Percentiles rank a stretch among this genome's conserved stretches.
Conservation (phyloP, 1,284 basidiomycete genomes). For the Cutaneotrichosporon mucoides region DNA sequence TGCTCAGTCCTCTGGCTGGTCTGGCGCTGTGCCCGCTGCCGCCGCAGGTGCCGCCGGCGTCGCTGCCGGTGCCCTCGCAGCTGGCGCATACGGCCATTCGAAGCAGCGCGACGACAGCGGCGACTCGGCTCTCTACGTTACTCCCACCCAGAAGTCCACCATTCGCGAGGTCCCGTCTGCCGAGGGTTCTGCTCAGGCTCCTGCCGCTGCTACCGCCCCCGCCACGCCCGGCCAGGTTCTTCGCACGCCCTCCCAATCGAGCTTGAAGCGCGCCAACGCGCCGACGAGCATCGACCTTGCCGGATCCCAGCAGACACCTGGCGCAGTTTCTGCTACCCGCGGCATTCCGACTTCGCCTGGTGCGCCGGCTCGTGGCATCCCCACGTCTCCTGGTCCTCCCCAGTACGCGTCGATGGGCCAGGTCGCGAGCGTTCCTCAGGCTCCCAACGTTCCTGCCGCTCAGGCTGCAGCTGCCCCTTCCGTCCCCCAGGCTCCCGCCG, state of each 20-base stretch:
- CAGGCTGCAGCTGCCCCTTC: neutral
- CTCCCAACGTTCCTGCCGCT: neutral
- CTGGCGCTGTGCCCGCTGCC: neutral
- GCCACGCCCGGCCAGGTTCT: neutral
- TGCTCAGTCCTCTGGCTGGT: neutral
- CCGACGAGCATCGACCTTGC: conserved; percentile 1
- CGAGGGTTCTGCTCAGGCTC: neutral
- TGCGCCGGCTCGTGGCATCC: neutral
- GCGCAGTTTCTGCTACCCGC: neutral
- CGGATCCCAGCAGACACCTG: neutral
- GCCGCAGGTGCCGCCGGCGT: neutral
- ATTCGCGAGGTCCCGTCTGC: neutral
- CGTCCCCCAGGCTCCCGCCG: neutral
- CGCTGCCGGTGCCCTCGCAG: neutral
- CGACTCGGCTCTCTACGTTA: neutral
- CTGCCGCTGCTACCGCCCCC: neutral
- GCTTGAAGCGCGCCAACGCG: conserved; percentile 2
- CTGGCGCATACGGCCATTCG: neutral
- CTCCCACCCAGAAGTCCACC: neutral
- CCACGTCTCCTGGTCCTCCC: neutral
- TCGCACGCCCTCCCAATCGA: neutral
- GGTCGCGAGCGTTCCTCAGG: neutral
- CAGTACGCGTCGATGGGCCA: neutral
- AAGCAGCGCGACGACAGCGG: neutral
- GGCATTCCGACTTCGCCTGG: conserved; percentile 1